Evolutionary conservation across 2,329 filamentous ascomycete genomes (phyloP), one percentile per base, ranked within the genome.

Genomic region (Thielaviopsis musarum): DNA sequence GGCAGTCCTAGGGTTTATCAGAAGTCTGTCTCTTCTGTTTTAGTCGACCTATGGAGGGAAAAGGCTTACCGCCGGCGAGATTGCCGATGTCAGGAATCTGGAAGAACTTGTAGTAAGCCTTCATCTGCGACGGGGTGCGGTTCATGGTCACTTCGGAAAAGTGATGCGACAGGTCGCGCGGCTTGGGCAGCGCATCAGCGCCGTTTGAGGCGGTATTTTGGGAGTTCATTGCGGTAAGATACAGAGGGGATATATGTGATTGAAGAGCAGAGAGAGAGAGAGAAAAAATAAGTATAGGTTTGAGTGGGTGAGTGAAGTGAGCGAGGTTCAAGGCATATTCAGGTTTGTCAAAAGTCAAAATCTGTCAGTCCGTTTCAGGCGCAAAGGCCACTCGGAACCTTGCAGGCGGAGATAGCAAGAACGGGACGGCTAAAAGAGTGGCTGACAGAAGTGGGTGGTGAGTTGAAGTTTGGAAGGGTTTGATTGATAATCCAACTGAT

Each of bases 21-120:
- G 30, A 19, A 49, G 15, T 56, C 22, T 48, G 54, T 28, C 22
- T 56, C 15, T n/a, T 22, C 13, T 30, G 5, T 12, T 53, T n/a
- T 17, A 53, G 51, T 26, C 28, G 51, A 26, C 12, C 12, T 30
- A 15, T 13, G 17, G 30, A n/a, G 21, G 17, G 19, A 34, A 51
- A 30, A 57, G 26, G 72, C 75, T 63, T 68, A 83, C 81, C 82
- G 64, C 81, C 81, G 60, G 81, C 80, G 53, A 84, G 66, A 64
- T 85, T 83, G 34, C 73, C 75, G 62, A 84, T 79, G n/a, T 78
- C 78, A 0, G 81, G 81, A 57, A 83, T 80, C 64, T 69, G 63
- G 66, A 93, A 93, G 72, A 88, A 95, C 71, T 88, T 89, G 76
- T 95, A 95, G 70, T 91, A 88, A 45, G 77, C 68, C 74, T 95